Base-by-base conservation (phyloP, 176 grass and related monocot genomes). In the Olyra latifolia region DNA sequence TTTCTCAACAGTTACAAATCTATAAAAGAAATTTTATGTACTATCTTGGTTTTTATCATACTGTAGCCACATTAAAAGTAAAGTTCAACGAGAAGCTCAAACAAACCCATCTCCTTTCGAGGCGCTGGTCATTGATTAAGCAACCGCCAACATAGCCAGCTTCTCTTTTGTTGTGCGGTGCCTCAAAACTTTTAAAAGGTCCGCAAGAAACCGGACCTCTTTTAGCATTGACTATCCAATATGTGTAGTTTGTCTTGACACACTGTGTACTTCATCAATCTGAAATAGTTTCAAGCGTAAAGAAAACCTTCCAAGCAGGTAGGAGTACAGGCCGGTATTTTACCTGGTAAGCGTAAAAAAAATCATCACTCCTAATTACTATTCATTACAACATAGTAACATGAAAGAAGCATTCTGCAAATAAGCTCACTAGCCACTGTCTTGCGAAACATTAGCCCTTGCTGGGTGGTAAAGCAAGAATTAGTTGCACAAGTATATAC, bases 381-480 rank as follows among this genome's bases (percentile, higher is more conserved):
- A 25, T 59, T 27, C 5, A 14, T 28, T 27, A 28, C 24, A 27
- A 4, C 56, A 27, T 27, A 59, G 22, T 57, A 11, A 24, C 56
- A 59, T 13, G 23, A 59, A 27, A 11, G 25, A 59, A 23, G 59
- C 23, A 73, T 10, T 19, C 1, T 54, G 40, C 40, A 30, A 42
- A 43, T 15, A 35, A 54, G 46, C 22, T 12, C 80, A 6, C 38
- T 72, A 14, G 71, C 48, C 19, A 35, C 32, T 35, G 32, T 35
- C 32, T 35, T 35, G 32, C 32, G 4, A 35, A 1, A 4, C 32
- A 35, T 71, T 27, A 71, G 68, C 22, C 82, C 14, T 69, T 61
- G 82, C 64, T 70, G 64, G 6, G 1, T 38, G 30, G 27, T 14
- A 66, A 84, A 84, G 72, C 52, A 19, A 84, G 8, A 43, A 48